Conservation (phyloP, 352 stramenopile genomes). For the Albugo candida region DNA sequence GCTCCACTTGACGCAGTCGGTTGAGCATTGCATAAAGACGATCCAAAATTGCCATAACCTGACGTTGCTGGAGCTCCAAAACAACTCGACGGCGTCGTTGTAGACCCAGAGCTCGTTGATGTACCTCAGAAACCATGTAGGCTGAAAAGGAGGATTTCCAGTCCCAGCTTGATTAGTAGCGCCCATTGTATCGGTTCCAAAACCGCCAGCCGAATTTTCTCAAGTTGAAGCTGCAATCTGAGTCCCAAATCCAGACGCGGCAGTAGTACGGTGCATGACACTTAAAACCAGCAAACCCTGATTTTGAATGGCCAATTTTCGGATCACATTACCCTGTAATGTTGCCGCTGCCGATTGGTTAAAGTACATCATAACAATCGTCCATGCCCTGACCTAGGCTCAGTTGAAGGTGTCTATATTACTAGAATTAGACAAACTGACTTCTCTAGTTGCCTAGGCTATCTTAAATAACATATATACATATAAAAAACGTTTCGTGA, state of each 20-base stretch:
- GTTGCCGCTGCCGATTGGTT: too few species aligned
- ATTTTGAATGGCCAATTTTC: too few species aligned
- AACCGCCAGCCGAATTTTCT: slow-evolving; percentile 6
- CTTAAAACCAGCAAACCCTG: too few species aligned
- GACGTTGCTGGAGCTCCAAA: slow-evolving; percentile 17
- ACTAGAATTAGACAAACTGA: too few species aligned
- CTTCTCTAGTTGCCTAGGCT: too few species aligned
- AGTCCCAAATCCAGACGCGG: slow-evolving; percentile 11
- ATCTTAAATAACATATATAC: too few species aligned
- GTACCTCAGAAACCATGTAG: slow-evolving; percentile 27
- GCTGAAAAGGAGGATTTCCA: slow-evolving; percentile 42
- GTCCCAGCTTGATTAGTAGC: slow-evolving; percentile 20
- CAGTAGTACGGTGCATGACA: too few species aligned
- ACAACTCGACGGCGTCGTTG: slow-evolving; percentile 10
- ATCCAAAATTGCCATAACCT: slow-evolving; percentile 22
- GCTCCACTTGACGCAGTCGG: slow-evolving; percentile 8
- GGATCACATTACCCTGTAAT: too few species aligned
- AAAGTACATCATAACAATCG: too few species aligned
- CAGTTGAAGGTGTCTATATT: too few species aligned
- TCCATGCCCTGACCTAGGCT: too few species aligned
- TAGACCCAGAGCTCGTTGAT: slow-evolving; percentile 16
- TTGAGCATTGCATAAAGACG: slow-evolving; percentile 16
- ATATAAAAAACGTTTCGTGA: too few species aligned
- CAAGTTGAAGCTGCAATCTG: slow-evolving; percentile 18
- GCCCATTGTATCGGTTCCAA: slow-evolving; percentile 4